Evolutionary conservation across 495 filamentous ascomycete genomes (phyloP), one percentile per base, ranked within the genome.

Genomic region (Massariosphaeria phaeospora): DNA sequence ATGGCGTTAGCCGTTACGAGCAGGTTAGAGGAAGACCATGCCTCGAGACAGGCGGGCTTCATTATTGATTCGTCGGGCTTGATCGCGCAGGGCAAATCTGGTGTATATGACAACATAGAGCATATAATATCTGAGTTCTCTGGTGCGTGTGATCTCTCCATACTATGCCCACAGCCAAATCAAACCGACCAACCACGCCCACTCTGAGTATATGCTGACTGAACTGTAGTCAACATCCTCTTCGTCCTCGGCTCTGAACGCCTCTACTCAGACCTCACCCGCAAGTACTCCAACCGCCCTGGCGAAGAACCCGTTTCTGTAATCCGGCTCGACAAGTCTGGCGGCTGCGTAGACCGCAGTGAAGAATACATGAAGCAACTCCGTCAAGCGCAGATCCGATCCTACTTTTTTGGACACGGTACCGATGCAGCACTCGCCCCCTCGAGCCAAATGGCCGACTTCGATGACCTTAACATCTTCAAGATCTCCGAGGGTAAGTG

Each of bases 371-470:
- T 89, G 74, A 85, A 84, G 52, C 75, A 78, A 25, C 68, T 80
- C 2, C 76, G 83, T 23, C 85, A 91, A 54, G 81, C 82, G 0
- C 80, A 85, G 26, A 89, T 96, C 15, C 84, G 83, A 48, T 82
- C 90, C 51, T 99, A 97, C 69, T 99, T 97, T 75, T 97, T 96
- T 68, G 93, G 93, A 2, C 83, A 84, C 54, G 57, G 76, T 0
- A 71, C 36, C 65, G 84, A 82, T 57, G 76, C 81, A 46, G 88
- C 88, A 0, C 74, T 99, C 3, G 94, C 85, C 21, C 93, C 93
- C 0, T 86, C 88, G 58, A 89, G 86, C 0, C 84, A 91, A 62
- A 82, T 84, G 40, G 76, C 91, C 9, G 79, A 86, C 52, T 94
- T 89, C 61, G 74, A 79, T 48, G 76, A 84, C 3, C 66, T 95